phyloP scores from a whole-genome alignment of 2,329 filamentous ascomycete genomes.

The Colletotrichum lini region DNA sequence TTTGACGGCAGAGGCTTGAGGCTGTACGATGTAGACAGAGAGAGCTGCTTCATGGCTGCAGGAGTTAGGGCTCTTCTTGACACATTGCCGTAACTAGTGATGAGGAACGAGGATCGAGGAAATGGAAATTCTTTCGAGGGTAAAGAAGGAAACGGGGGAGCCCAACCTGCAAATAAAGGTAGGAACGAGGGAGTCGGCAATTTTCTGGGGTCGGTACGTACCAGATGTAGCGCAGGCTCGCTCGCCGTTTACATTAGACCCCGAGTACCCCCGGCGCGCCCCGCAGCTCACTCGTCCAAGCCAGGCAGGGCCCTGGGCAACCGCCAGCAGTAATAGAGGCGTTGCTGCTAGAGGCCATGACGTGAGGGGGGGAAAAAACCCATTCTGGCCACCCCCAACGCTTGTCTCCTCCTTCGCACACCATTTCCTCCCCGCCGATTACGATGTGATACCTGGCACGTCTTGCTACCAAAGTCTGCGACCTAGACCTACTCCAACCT shows the following conservation, averaged over 20 bases:
- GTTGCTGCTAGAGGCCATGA: conserved; percentile 29
- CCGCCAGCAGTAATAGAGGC: conserved; percentile 33
- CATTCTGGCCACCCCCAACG: conserved; percentile 11
- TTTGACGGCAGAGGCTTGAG: not conserved
- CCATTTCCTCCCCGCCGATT: conserved; percentile 22
- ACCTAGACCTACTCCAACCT: conserved; percentile 57
- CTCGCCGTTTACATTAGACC: conserved; percentile 22
- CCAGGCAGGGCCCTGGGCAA: conserved; percentile 35
- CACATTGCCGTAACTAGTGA: not conserved
- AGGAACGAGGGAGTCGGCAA: not conserved
- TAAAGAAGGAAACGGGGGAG: conserved; percentile 11
- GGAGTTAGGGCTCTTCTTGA: not conserved
- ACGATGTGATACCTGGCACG: conserved; percentile 37
- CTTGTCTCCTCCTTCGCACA: conserved; percentile 7
- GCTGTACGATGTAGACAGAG: no score
- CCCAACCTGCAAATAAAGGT: conserved; percentile 5
- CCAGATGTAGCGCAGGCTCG: conserved; percentile 6
- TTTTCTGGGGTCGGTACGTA: conserved; percentile 10
- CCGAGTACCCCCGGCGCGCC: conserved; percentile 36
- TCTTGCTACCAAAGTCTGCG: conserved; percentile 62
- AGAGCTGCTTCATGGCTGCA: not conserved
- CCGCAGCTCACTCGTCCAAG: conserved; percentile 30
- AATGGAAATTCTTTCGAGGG: not conserved
- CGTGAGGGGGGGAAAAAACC: conserved; percentile 41
- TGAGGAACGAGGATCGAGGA: not conserved